Evolutionary conservation across 1,139 yeast species (phyloP), one percentile per base, ranked within the genome.

Genomic region (Blastobotrys serpentis): DNA sequence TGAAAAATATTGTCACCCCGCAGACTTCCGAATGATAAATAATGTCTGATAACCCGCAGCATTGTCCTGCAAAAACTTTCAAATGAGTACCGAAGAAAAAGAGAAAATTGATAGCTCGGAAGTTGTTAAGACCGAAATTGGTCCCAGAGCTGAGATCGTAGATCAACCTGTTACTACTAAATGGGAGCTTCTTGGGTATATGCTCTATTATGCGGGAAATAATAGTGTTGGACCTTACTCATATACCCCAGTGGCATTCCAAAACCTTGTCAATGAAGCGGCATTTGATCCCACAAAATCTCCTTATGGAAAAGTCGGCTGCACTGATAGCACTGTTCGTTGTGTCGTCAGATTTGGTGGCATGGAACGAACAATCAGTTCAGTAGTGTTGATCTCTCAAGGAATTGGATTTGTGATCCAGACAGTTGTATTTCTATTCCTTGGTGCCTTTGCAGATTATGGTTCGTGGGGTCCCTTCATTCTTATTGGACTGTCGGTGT

Each of bases 371-470:
- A 45, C 42, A 2, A 41, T 45, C 17, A 38, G 43, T n/a, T 38
- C 43, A 3, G 53, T 50, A 2, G 44, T 50, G 11, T 43, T 50
- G 43, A 21, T 50, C n/a, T 40, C 46, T 29, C 46, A 50, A 19
- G 53, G 53, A 2, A 50, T 50, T 38, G 46, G 53, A 18, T 50
- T 50, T 34, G 48, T 52, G 8, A 41, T 53, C 26, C 56, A 53
- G 42, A 52, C 55, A n/a, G 40, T 53, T 13, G 44, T 53, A 6
- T 53, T 53, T 45, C 49, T 53, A 22, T 50, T 50, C 44, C 26
- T 53, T 43, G 56, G 56, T 13, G 51, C 55, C 4, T 38, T 53
- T 23, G 56, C 52, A 19, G 56, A 53, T 42, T 53, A 48, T 38
- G 55, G 54, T 26, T 42, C 51, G 16, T 52, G 45, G 29, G 48